Base-by-base conservation (phyloP, 768 basidiomycete species). In the Suillus occidentalis region DNA sequence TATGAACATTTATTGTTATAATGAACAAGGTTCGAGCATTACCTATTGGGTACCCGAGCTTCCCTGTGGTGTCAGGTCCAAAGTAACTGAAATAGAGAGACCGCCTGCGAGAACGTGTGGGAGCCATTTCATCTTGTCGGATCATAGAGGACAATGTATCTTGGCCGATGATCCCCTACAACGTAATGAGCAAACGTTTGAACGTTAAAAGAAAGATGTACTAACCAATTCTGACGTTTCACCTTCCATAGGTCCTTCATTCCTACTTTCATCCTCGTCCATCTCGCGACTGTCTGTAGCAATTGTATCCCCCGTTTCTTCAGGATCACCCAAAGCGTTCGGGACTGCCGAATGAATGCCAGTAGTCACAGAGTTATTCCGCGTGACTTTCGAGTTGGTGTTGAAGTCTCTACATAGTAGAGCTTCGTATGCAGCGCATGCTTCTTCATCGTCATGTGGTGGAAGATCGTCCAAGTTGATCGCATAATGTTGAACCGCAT, bases 141-240 rank as follows among this genome's bases (percentile, higher is more conserved):
- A 92, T 91, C 87, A 91, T 90, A 20, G 84, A 78, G 60, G 86
- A 84, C 49, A 92, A 78, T 8, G 89, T 85, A 69, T 92, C 90
- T 68, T 92, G 89, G 20, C 88, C 84, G 60, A 92, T 89, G 8
- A 70, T 68, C n/a, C 90, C 90, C 90, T 91, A 68, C 20, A 63
- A 40, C 42, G 25, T 66, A 49, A 58, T 57, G 45, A 56, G 56
- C 42, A 63, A 66, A 65, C 55, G 62, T 39, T 59, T 57, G 20
- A 57, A 52, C 39, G 56, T 55, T 2, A 5, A 63, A 50, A 56
- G 40, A 37, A 64, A 62, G 9, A 49, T 49, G 36, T 28, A 40
- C 72, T 57, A 67, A 77, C 72, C 67, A 74, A 66, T 52, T 76
- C 75, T 60, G 47, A 73, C 4, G 22, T 57, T 6, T 61, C 62